Evolutionary conservation across 305 asterid genomes (phyloP).

Genomic region (Fraxinus baroniana): DNA sequence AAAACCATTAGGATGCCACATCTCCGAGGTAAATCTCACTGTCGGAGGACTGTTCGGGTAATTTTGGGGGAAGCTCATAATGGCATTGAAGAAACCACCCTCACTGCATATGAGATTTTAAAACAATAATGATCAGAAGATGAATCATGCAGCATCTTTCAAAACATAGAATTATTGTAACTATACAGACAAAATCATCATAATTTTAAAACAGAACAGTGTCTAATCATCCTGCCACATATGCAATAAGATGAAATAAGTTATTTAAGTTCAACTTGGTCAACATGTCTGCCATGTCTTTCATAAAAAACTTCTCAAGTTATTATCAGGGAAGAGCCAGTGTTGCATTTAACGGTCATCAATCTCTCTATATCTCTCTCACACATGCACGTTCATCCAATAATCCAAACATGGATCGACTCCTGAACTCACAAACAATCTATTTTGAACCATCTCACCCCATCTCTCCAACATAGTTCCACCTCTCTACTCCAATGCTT

Average conservation of each 20-base stretch:
- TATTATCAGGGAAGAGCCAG: neutral
- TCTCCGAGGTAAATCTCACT: slow-evolving; percentile 87
- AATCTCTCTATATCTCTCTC: neutral
- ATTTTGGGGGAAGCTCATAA: slow-evolving; percentile 88
- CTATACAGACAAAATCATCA: neutral
- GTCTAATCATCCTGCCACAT: neutral
- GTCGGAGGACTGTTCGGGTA: slow-evolving; percentile 98
- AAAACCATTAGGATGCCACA: slow-evolving; percentile 98
- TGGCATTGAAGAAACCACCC: slow-evolving; percentile 98
- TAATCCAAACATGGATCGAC: neutral
- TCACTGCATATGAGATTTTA: slow-evolving; percentile 62
- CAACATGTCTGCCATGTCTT: neutral
- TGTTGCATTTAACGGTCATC: neutral
- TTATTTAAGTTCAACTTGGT: neutral
- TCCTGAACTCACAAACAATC: neutral
- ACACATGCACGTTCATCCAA: neutral
- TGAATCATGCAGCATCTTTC: slow-evolving; percentile 5
- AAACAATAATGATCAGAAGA: slow-evolving; percentile 26
- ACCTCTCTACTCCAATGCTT: neutral
- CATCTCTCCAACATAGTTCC: neutral
- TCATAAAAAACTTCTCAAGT: neutral
- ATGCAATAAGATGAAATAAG: neutral
- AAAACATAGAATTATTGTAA: neutral
- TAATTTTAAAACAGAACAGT: neutral
- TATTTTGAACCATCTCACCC: neutral